Percentiles rank a stretch among this genome's conserved stretches.
Conservation (phyloP, 345 rosid species). For the Orychophragmus violaceus region DNA sequence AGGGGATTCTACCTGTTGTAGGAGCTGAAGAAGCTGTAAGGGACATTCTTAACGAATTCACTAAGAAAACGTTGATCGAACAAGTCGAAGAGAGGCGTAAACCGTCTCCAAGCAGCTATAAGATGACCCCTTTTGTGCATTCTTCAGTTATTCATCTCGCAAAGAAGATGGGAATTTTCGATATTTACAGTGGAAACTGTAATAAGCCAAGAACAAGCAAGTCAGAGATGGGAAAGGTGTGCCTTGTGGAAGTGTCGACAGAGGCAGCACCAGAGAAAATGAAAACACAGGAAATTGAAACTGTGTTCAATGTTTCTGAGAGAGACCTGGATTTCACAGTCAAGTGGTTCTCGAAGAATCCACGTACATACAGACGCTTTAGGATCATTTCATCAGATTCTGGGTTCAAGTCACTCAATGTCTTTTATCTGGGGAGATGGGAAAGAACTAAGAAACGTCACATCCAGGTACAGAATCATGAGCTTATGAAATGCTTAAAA, state of each 20-base stretch:
- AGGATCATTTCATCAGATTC: too few relatives aligned
- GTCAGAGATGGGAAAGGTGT: slow-evolving; percentile 22
- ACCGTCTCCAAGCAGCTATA: slow-evolving; percentile 21
- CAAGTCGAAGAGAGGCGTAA: slow-evolving; percentile 26
- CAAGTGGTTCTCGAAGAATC: slow-evolving; percentile 26
- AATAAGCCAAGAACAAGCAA: slow-evolving; percentile 19
- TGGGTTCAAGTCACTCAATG: slow-evolving; percentile 20
- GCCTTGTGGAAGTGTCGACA: slow-evolving; percentile 25
- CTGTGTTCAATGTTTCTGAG: slow-evolving; percentile 42
- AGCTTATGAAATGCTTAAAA: slow-evolving; percentile 15
- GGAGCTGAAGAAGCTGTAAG: slow-evolving; percentile 10
- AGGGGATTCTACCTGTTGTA: background rate
- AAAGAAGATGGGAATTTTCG: background rate
- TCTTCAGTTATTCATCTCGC: slow-evolving; percentile 33
- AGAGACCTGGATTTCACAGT: slow-evolving; percentile 26
- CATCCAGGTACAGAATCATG: slow-evolving; percentile 21
- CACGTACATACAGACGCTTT: too few relatives aligned
- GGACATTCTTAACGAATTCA: slow-evolving; percentile 14
- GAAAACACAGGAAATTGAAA: background rate
- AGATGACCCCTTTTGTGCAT: slow-evolving; percentile 36
- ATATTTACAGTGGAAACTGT: background rate
- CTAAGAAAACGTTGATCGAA: slow-evolving; percentile 24
- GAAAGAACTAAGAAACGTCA: slow-evolving; percentile 21
- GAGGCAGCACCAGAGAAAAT: background rate
- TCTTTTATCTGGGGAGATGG: slow-evolving; percentile 42